These are phyloP conservation scores for Plasmodium sp. DNA, from an alignment of 169 alveolate species.

Conservation along the genomic window DNA sequence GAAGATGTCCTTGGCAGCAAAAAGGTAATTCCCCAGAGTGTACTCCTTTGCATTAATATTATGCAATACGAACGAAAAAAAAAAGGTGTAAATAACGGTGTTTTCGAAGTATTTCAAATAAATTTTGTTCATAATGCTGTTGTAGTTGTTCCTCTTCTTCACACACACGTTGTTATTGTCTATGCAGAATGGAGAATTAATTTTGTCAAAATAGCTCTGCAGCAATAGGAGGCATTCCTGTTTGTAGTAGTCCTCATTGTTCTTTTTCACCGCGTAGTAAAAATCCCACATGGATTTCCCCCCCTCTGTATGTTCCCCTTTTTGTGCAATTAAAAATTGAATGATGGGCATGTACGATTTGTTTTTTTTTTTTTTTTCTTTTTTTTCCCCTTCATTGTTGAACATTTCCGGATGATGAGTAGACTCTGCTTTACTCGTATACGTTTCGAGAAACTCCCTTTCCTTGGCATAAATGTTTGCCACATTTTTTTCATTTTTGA, in stretches of 20 bases:
- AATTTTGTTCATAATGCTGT: constrained; percentile 53
- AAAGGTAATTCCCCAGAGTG: constrained; percentile 15
- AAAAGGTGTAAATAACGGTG: constrained; percentile 39
- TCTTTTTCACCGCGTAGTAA: constrained; percentile 14
- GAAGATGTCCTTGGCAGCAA: constrained; percentile 23
- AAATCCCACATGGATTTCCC: constrained; percentile 12
- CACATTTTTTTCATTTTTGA: constrained; percentile 15
- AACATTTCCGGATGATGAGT: background rate
- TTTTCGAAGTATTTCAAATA: constrained; percentile 61
- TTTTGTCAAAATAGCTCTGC: constrained; percentile 25
- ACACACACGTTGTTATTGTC: background rate
- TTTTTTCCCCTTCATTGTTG: background rate
- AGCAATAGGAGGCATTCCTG: constrained; percentile 6
- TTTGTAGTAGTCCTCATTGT: constrained; percentile 33
- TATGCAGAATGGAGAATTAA: constrained; percentile 2
- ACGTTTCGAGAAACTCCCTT: background rate
- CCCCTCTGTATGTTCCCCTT: background rate
- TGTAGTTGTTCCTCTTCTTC: constrained; percentile 13
- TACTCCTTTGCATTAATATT: constrained; percentile 60
- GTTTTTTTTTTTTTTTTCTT: background rate
- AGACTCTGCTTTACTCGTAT: background rate
- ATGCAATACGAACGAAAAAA: constrained; percentile 58
- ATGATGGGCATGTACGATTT: background rate
- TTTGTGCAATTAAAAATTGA: constrained; percentile 1
- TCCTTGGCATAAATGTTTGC: constrained; percentile 16